Percentiles rank a stretch among this genome's conserved stretches.
Conservation (phyloP, 1,284 basidiomycete genomes). For the Ganoderma resinaceum region DNA sequence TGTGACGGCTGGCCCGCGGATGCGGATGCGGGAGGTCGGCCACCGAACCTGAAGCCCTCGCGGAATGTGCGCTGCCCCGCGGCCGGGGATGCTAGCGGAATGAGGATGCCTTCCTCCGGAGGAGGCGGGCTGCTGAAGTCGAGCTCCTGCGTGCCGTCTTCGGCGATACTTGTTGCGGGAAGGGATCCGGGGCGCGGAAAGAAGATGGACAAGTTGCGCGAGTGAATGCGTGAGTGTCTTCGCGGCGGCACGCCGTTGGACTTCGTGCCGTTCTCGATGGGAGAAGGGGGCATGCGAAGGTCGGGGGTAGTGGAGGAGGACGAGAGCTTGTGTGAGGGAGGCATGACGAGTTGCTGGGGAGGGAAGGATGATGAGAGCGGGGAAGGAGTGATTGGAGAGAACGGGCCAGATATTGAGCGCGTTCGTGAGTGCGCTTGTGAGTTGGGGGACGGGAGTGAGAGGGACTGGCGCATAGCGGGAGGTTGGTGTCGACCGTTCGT, state of each 20-base stretch:
- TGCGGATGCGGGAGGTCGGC: conserved; percentile 44
- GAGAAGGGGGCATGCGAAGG: conserved; percentile 25
- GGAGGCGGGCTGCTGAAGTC: conserved; percentile 47
- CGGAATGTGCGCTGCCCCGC: conserved; percentile 47
- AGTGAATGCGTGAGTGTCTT: conserved; percentile 81
- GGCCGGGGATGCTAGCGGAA: conserved; percentile 52
- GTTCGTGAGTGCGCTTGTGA: conserved; percentile 41
- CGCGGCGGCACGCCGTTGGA: conserved; percentile 45
- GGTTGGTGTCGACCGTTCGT: conserved; percentile 37
- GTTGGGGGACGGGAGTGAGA: conserved; percentile 44
- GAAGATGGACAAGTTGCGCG: conserved; percentile 89
- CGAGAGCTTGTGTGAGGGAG: conserved; percentile 22
- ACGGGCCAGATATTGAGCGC: conserved; percentile 64
- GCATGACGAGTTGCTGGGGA: conserved; percentile 39
- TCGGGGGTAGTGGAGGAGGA: conserved; percentile 35
- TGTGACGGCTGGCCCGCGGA: conserved; percentile 33
- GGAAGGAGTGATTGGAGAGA: conserved; percentile 57
- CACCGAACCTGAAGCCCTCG: conserved; percentile 73
- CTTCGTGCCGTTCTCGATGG: conserved; percentile 29
- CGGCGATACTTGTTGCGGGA: conserved; percentile 65
- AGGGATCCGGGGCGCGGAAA: conserved; percentile 84
- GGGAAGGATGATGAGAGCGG: conserved; percentile 57
- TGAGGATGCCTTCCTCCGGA: conserved; percentile 54
- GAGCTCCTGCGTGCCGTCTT: conserved; percentile 67
- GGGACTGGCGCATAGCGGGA: conserved; percentile 54